phyloP scores from a whole-genome alignment of 169 alveolate species.

The Sarcocystis neurona region DNA sequence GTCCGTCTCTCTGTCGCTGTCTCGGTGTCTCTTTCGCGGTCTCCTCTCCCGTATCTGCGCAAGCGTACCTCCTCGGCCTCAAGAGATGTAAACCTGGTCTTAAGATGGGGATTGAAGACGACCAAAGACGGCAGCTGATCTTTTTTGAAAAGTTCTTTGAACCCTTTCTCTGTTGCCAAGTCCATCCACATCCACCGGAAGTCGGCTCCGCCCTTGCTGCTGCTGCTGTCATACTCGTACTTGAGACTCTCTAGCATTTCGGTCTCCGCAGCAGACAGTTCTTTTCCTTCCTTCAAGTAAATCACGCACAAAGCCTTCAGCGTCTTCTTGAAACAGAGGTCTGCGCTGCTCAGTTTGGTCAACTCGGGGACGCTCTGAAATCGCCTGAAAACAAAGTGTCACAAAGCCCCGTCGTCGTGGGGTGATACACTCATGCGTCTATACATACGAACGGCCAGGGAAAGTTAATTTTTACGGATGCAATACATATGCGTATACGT shows the following conservation, averaged over 20 bases:
- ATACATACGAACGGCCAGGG: constrained; percentile 81
- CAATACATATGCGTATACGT: too few relatives aligned
- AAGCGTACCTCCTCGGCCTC: constrained; percentile 24
- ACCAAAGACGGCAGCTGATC: constrained; percentile 78
- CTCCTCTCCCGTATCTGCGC: too few relatives aligned
- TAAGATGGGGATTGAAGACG: constrained; percentile 46
- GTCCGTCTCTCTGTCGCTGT: too few relatives aligned
- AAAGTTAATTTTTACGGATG: too few relatives aligned
- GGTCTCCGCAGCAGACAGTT: constrained; percentile 73
- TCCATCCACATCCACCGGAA: constrained; percentile 89
- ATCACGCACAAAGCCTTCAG: constrained; percentile 81
- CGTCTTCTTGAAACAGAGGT: constrained; percentile 82
- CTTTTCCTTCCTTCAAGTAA: constrained; percentile 77
- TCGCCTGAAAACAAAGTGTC: constrained; percentile 59
- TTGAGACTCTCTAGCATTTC: constrained; percentile 81
- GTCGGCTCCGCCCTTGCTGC: constrained; percentile 76
- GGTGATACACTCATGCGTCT: not conserved
- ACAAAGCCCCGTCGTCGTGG: not conserved
- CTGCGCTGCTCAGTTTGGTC: constrained; percentile 81
- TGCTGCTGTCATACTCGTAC: constrained; percentile 79
- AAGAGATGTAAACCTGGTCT: constrained; percentile 35
- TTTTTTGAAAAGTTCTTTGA: constrained; percentile 70
- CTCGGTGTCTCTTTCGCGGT: too few relatives aligned
- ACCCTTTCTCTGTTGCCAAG: constrained; percentile 76
- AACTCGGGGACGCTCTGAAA: constrained; percentile 81